Percentiles rank a stretch among this genome's conserved stretches.
phyloP scores from a whole-genome alignment of 1,139 yeast genomes.

The Suhomyces bribrorum region DNA sequence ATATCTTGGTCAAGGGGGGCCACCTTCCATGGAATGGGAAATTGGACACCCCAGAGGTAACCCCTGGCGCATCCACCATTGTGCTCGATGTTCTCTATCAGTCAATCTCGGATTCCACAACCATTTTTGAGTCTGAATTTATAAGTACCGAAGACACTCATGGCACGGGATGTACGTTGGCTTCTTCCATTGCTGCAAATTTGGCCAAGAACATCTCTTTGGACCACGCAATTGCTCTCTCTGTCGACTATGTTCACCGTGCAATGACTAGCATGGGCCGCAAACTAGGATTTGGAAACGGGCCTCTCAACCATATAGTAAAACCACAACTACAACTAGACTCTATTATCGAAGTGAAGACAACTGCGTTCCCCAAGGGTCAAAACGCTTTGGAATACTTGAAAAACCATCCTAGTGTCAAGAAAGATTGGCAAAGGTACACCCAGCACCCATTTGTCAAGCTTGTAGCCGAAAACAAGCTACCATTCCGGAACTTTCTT shows the following conservation, averaged over 20 bases:
- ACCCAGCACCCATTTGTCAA: constrained; percentile 63
- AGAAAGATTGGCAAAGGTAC: constrained; percentile 58
- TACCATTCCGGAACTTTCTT: constrained; percentile 53
- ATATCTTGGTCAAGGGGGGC: constrained; percentile 80
- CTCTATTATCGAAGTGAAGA: constrained; percentile 8
- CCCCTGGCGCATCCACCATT: constrained; percentile 20
- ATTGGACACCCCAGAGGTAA: constrained; percentile 17
- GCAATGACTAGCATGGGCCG: constrained; percentile 47
- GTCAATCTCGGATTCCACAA: constrained; percentile 35
- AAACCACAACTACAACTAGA: constrained; percentile 19
- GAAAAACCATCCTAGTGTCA: constrained; percentile 56
- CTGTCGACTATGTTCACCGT: constrained; percentile 66
- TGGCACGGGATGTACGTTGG: constrained; percentile 90
- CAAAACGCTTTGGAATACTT: constrained; percentile 43
- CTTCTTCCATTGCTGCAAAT: constrained; percentile 79
- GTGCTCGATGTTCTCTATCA: constrained; percentile 66
- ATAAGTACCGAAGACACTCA: constrained; percentile 63
- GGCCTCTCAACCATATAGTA: constrained; percentile 68
- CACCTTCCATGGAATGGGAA: constrained; percentile 57
- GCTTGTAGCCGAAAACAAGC: constrained; percentile 51
- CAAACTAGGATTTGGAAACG: constrained; percentile 61
- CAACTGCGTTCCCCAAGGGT: constrained; percentile 1
- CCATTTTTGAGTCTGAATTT: constrained; percentile 51
- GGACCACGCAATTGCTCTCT: constrained; percentile 51
- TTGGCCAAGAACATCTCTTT: constrained; percentile 56